Conservation (phyloP, 2,329 filamentous ascomycete genomes). For the Chaetomium sp. region DNA sequence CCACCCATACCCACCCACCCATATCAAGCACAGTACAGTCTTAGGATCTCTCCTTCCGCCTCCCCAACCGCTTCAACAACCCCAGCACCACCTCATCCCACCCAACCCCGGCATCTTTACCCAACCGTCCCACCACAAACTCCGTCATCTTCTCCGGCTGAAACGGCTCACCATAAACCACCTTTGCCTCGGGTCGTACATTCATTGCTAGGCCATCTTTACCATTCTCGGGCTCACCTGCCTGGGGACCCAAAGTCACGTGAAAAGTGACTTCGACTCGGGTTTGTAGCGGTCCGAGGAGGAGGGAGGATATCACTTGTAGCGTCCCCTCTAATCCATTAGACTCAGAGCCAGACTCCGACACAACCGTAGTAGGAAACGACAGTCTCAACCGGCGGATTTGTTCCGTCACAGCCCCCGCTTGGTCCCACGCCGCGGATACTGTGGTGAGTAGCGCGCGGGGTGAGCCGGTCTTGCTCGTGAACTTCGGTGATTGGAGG, state of each 20-base stretch:
- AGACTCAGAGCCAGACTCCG: constrained; percentile 40
- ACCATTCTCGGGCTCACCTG: constrained; percentile 35
- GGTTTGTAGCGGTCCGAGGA: constrained; percentile 59
- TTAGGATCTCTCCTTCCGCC: constrained; percentile 34
- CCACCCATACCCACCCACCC: not conserved
- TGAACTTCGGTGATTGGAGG: constrained; percentile 29
- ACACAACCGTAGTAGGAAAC: constrained; percentile 53
- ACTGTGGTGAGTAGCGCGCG: constrained; percentile 54
- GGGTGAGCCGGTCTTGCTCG: constrained; percentile 31
- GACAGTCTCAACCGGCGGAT: constrained; percentile 55
- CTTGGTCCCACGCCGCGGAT: constrained; percentile 59
- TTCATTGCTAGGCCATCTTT: constrained; percentile 39
- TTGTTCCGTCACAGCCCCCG: constrained; percentile 51
- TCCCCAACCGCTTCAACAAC: constrained; percentile 48
- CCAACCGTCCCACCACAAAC: constrained; percentile 27
- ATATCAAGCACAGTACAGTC: not conserved
- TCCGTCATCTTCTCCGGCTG: constrained; percentile 45
- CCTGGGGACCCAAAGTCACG: constrained; percentile 37
- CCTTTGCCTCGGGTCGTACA: constrained; percentile 48
- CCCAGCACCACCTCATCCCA: constrained; percentile 54
- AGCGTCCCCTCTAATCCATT: constrained; percentile 34
- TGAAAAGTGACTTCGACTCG: constrained; percentile 60
- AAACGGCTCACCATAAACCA: constrained; percentile 74
- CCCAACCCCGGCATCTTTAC: constrained; percentile 25
- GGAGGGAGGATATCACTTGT: constrained; percentile 49